Base-by-base conservation (phyloP, 441 rosid species). In the Brassica hybrid region DNA sequence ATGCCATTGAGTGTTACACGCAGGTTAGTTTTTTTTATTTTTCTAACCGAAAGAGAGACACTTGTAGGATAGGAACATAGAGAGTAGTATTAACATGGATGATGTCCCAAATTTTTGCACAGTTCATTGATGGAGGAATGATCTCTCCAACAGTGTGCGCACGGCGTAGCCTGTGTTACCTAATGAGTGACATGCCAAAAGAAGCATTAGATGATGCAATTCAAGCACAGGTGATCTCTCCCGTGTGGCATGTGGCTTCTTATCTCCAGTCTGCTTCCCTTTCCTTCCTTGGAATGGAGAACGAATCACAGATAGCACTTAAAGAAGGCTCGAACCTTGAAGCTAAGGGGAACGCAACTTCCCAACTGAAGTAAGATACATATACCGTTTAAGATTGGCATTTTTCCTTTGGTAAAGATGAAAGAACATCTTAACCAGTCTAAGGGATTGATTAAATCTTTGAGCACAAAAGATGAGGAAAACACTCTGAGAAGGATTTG, bases 211-310 rank as follows among this genome's bases (percentile, higher is more conserved):
- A 82, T 58, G 98, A 91, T 72, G 97, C 97, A 36, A 64, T 82
- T 62, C 95, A 90, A 83, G 93, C 95, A 14, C 98, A 93, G 75
- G 89, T 84, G 58, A 88, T 85, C 73, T 90, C 91, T 70, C 98
- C 98, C 0, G 73, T 85, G 11, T 93, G 98, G 98, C 87, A 89
- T 57, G 83, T 88, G 5, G 94, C 98, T 11, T 87, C 91, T 10
- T 91, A 90, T 81, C 84, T 93, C 30, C 95, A 88, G 77, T 89
- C 94, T 18, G 91, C 82, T 0, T 87, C 95, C 5, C 95, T 93
- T 62, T 82, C 88, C 57, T 71, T 79, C n/a, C 52, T 88, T 23
- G 95, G 91, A 71, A 91, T 72, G 86, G 97, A 90, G 72, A 86
- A 71, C 1, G 98, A 91, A 83, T 93, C 97, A 30, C 90, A 85